Evolutionary conservation across 225 moss, liverwort and hornwort genomes (phyloP).

Genomic region (Rhytidiadelphus loreus): DNA sequence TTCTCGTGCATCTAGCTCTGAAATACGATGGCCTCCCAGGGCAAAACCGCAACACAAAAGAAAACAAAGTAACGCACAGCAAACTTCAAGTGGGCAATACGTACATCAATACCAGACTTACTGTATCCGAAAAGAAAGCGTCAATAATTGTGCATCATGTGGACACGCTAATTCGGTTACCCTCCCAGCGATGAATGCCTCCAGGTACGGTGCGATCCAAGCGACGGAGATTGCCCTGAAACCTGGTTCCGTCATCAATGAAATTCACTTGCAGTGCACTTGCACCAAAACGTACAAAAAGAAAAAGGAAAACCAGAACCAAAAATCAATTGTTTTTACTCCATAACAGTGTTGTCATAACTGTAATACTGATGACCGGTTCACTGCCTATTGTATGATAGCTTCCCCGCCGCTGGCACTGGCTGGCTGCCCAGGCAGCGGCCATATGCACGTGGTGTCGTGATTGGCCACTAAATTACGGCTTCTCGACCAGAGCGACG

Average conservation of each 20-base stretch:
- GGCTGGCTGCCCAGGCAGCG: not conserved
- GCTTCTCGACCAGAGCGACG: not conserved
- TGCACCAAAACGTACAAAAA: not conserved
- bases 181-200: not conserved
- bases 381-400: too few species aligned
- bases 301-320: not conserved
- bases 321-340: not conserved
- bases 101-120: not conserved
- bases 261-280: not conserved
- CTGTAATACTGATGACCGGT: not conserved
- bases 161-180: not conserved
- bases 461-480: not conserved
- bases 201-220: not conserved
- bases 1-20: too few species aligned
- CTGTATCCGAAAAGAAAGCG: not conserved
- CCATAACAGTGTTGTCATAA: not conserved
- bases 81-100: not conserved
- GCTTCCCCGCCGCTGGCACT: not conserved
- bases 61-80: not conserved
- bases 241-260: not conserved
- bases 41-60: not conserved
- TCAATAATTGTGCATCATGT: not conserved
- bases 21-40: not conserved
- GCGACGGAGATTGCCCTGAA: not conserved
- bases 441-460: not conserved